Base-by-base conservation (phyloP, 345 rosid genomes). In the Bruguiera parviflora region DNA sequence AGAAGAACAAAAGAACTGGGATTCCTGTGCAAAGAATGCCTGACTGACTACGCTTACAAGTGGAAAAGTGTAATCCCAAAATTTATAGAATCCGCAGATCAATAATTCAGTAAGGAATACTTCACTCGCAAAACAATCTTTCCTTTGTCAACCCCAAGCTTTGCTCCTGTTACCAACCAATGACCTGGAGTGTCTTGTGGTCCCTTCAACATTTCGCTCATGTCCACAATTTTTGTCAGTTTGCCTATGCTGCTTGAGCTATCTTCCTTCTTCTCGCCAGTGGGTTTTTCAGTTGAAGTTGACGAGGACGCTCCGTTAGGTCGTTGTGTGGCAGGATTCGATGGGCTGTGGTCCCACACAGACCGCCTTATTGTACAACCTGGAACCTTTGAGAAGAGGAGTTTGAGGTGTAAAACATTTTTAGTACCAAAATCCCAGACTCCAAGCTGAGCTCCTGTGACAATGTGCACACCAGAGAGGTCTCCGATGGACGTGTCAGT, bases 111-210 rank as follows among this genome's bases (percentile, higher is more conserved):
- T 65, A 95, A 87, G 3, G 99, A 95, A 82, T 95, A 92, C 84
- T 95, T 92, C 71, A 86, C 85, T 69, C 99, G 92, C 78, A 92
- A 76, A 53, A 92, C 84, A 79, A 95, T 90, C 87, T 80, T 95
- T 67, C 97, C 97, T 75, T 87, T 92, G 79, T 90, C 96, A 53
- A 92, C 90, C 73, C 97, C 97, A 51, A 95, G 96, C 87, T 95
- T 95, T 20, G 96, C 96, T 58, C 96, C 97, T 1, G 99, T 92
- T n/a, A 92, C 99, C 85, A 92, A 71, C 99, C 99, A 95, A 78
- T 95, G 97, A 22, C 97, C 99, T 6, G 99, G 96, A 70, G 86
- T 77, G 81, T 95, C 97, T 56, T 90, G 96, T 1, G 97, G 94
- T 60, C 99, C 97, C 81, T 86, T 92, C 1, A 81, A 87, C 96